A percentile compares a stretch with the other conserved stretches of the same genome.
Conservation (phyloP, 2,329 filamentous ascomycete species). For the Zasmidium angulare region DNA sequence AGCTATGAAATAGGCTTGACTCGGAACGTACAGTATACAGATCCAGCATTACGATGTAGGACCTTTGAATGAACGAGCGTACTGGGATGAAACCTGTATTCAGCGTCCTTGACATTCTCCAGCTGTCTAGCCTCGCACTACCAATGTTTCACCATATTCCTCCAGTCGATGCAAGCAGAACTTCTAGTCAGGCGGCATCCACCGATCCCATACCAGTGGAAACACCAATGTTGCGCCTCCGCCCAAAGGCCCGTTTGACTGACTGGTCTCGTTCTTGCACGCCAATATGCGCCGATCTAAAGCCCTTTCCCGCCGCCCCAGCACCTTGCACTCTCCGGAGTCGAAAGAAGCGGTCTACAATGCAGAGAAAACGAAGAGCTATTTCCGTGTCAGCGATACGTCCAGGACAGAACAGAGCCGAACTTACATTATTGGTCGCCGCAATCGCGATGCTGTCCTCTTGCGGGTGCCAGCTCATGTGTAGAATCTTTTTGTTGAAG, state of each 20-base stretch:
- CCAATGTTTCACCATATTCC: constrained; percentile 6
- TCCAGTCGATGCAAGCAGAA: constrained; percentile 7
- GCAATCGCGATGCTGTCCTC: constrained; percentile 99
- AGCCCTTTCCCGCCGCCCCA: constrained; percentile 1
- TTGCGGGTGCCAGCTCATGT: constrained; percentile 99
- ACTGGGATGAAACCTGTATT: no score
- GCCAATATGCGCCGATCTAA: constrained; percentile 7
- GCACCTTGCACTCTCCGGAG: constrained; percentile 10
- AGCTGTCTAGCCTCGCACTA: constrained; percentile 12
- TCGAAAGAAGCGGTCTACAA: constrained; percentile 39
- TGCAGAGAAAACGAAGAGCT: constrained; percentile 58
- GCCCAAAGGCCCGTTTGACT: constrained; percentile 5
- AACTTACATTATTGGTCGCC: constrained; percentile 94
- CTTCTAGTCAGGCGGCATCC: constrained; percentile 7
- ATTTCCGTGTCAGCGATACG: constrained; percentile 19
- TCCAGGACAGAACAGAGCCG: background rate
- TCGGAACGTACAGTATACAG: no score
- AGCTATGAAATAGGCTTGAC: no score
- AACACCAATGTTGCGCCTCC: constrained; percentile 3
- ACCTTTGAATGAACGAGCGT: no score
- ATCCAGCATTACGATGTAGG: no score
- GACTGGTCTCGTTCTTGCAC: constrained; percentile 3
- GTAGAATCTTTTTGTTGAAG: constrained; percentile 99
- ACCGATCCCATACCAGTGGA: background rate
- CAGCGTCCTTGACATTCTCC: constrained; percentile 13